Base-by-base conservation (phyloP, 2,329 filamentous ascomycete species). In the Xylaria sp. region DNA sequence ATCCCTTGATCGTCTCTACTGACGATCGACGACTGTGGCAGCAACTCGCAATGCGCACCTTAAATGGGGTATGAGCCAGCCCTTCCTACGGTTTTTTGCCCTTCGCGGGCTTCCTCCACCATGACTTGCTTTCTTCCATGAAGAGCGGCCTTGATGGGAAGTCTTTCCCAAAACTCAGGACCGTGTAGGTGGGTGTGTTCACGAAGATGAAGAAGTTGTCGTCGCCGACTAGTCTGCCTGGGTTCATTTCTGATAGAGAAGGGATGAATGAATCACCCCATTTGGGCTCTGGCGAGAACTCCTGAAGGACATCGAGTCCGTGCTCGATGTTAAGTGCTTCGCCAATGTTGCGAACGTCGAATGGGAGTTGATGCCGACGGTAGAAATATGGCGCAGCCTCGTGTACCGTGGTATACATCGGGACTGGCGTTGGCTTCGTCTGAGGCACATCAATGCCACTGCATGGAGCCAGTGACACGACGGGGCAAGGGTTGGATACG, bases 181-280 rank as follows among this genome's bases (percentile, higher is more conserved):
- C 67, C 4, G 65, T 68, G 49, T 71, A 72, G 13, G 61, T 65
- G 6, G 67, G 63, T 19, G 67, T 57, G 34, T 67, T 61, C n/a
- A 72, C 62, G 18, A 68, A 64, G 5, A 72, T 34, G 35, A 72
- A 55, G 48, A 70, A 70, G 10, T 70, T 65, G 42, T 71, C 70
- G 39, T 72, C 70, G 23, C 69, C 67, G 6, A 66, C 59, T 7
- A 68, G 50, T 51, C 54, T 63, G 34, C 58, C 59, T 9, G 60
- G 60, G 39, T 48, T 61, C 6, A 56, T 53, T 37, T 61, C 56
- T 3, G 59, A 55, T n/a, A 48, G 61, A 4, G 34, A 51, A 8
- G 59, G 56, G 4, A 65, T 49, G 10, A 60, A 63, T 10, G 55
- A 47, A 4, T 57, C 47, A n/a, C 56, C 58, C 61, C 59, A 59